Percentiles rank a stretch among this genome's conserved stretches.
These are phyloP conservation scores for Aspergillus campestris DNA, from an alignment of 495 filamentous ascomycete species.

Conservation along the genomic window DNA sequence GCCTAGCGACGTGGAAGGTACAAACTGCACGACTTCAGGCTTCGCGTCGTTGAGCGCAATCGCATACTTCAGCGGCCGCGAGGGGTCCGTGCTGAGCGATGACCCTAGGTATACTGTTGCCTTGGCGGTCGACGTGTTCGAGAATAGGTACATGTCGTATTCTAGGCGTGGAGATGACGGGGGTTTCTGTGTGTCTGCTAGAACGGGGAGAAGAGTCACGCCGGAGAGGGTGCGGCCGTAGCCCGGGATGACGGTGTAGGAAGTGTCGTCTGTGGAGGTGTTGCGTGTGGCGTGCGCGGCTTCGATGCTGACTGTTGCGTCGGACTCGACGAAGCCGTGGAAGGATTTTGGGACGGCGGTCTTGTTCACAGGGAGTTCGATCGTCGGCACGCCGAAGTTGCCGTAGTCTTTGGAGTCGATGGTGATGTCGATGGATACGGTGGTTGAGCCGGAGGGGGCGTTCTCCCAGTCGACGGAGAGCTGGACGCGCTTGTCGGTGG, in stretches of 20 bases:
- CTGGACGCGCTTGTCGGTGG: constrained; percentile 49
- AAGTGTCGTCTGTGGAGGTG: constrained; percentile 26
- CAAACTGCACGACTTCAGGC: constrained; percentile 42
- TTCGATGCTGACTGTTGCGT: constrained; percentile 53
- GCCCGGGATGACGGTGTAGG: constrained; percentile 44
- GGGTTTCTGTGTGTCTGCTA: constrained; percentile 19
- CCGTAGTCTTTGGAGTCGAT: background rate
- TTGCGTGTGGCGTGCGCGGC: constrained; percentile 45
- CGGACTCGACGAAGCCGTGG: constrained; percentile 57
- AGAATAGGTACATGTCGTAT: constrained; percentile 61
- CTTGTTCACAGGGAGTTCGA: constrained; percentile 52
- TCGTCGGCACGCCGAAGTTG: constrained; percentile 7
- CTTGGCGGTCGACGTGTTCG: constrained; percentile 34
- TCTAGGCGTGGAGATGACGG: constrained; percentile 31
- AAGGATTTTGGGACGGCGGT: constrained; percentile 45
- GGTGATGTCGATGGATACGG: constrained; percentile 44
- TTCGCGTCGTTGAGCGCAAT: constrained; percentile 42
- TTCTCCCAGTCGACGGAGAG: constrained; percentile 54
- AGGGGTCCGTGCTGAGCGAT: constrained; percentile 52
- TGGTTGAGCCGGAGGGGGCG: constrained; percentile 41
- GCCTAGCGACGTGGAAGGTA: constrained; percentile 37
- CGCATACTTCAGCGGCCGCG: constrained; percentile 50
- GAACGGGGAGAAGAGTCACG: constrained; percentile 47
- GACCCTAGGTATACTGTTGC: constrained; percentile 54
- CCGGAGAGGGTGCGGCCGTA: constrained; percentile 52